Base-by-base conservation (phyloP, 306 rosid genomes). In the Rosa persica region DNA sequence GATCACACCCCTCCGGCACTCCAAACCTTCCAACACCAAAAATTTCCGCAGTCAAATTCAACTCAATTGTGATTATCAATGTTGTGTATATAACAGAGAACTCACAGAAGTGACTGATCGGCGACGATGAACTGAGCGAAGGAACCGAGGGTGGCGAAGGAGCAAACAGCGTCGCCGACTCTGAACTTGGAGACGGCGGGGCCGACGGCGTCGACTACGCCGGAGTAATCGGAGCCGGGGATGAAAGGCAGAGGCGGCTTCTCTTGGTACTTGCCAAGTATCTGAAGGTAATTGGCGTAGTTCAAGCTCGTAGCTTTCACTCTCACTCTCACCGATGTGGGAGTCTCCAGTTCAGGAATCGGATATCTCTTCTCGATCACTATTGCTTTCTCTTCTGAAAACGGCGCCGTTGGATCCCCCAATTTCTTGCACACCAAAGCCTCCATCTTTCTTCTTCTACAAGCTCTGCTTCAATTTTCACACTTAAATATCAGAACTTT, bases 291-390 rank as follows among this genome's bases (percentile, higher is more conserved):
- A 82, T 95, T 95, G 23, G 96, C 98, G 65, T 81, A 95, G 86
- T 95, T 95, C 93, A 95, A 89, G 88, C 98, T 95, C 34, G 98
- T 88, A 34, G 97, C 97, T 88, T 85, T 92, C 74, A 95, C 77
- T 57, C 89, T 90, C 68, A 95, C 93, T 78, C 98, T 88, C 22
- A 92, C 96, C 0, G 96, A 66, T 40, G 93, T 84, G 17, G 98
- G 92, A 65, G 91, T 81, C 10, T 78, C 60, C 64, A 95, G 72
- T 69, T 82, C 78, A 19, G 98, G 98, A 34, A 92, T 80, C 8
- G 95, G 92, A 57, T 87, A 87, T 27, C 67, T 84, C 75, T 78
- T 87, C 0, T 85, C 85, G 39, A 92, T 15, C 4, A 79, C 52
- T 67, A 92, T 76, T 36, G 98, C 9, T 5, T 23, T 57, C 68